Conservation (phyloP, 179 eudicot genomes). For the Silene coronaria region DNA sequence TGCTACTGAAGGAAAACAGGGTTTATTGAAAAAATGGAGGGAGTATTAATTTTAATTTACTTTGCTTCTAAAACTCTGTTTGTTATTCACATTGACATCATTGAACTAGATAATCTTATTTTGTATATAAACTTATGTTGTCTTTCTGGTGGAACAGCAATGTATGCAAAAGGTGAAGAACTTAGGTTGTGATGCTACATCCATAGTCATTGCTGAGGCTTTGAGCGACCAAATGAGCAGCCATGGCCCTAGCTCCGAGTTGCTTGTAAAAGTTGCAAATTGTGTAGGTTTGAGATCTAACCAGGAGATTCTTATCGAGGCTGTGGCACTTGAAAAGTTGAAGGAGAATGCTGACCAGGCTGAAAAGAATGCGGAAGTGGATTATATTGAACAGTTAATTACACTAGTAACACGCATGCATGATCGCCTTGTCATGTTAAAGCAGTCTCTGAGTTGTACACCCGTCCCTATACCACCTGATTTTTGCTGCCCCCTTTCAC, state of each 20-base stretch:
- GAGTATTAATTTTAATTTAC: neutral
- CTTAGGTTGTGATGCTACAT: constrained; percentile 43
- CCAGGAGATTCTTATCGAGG: constrained; percentile 86
- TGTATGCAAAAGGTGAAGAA: constrained; percentile 59
- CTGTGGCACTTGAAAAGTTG: constrained; percentile 86
- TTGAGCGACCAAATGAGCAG: constrained; percentile 57
- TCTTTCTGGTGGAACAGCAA: constrained; percentile 36
- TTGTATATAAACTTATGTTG: neutral
- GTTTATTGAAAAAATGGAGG: neutral
- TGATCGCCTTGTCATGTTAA: constrained; percentile 59
- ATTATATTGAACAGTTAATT: constrained; percentile 68
- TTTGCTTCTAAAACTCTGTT: neutral
- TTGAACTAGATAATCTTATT: constrained; percentile 10
- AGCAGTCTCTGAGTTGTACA: constrained; percentile 69
- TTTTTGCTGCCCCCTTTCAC: constrained; percentile 95
- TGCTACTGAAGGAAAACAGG: neutral
- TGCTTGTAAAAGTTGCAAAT: constrained; percentile 53
- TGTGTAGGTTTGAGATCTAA: constrained; percentile 65
- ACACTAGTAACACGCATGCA: constrained; percentile 75
- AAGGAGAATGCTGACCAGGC: constrained; percentile 93
- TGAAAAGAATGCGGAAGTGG: constrained; percentile 74
- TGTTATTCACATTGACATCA: neutral
- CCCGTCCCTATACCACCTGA: constrained; percentile 80
- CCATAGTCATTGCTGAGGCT: constrained; percentile 53
- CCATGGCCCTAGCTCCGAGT: constrained; percentile 46